Evolutionary conservation across 2,329 filamentous ascomycete genomes (phyloP), one percentile per base, ranked within the genome.

Genomic region (Diaporthe eres): DNA sequence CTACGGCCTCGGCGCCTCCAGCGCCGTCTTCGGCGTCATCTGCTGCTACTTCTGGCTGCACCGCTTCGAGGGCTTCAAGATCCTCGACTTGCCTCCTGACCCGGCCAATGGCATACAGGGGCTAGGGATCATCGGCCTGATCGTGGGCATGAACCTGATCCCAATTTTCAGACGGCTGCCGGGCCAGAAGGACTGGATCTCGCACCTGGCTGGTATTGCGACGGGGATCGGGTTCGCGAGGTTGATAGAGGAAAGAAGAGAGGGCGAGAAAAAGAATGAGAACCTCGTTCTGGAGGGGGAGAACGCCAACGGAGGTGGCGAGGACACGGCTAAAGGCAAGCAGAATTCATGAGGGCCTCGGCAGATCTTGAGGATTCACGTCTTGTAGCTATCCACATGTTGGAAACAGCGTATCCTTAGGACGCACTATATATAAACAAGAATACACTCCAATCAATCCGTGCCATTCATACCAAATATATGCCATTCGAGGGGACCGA

Each of bases 1-100:
- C 17, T 84, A 86, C 71, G 87, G 91, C 51, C 85, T 94, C 13
- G 94, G 94, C n/a, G 92, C 92, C 1, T 94, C 92, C 9, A 92
- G 91, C 15, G 90, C 90, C 49, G 85, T 92, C 7, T 88, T 90
- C 77, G 93, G 92, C 31, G 80, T 94, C 31, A 81, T 90, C 10
- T 88, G 88, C 2, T 91, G 92, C 1, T 93, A 91, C 82, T 90
- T 92, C 79, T 91, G 90, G 87, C 83, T 89, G 77, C 88, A 92
- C 80, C 84, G 86, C 72, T 85, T 86, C 74, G 90, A 92, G 57
- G 86, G 88, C 51, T 90, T 92, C 83, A 88, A 87, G 81, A 81
- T 92, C 72, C 83, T 92, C 39, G 90, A 88, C 12, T 84, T 91
- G 76, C 91, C 90, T 17, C 86, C 89, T n/a, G 87, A 90, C 44